These are phyloP conservation scores for Cyclotella choctawhatcheeana DNA, from an alignment of 108 stramenopile genomes.

Conservation along the genomic window DNA sequence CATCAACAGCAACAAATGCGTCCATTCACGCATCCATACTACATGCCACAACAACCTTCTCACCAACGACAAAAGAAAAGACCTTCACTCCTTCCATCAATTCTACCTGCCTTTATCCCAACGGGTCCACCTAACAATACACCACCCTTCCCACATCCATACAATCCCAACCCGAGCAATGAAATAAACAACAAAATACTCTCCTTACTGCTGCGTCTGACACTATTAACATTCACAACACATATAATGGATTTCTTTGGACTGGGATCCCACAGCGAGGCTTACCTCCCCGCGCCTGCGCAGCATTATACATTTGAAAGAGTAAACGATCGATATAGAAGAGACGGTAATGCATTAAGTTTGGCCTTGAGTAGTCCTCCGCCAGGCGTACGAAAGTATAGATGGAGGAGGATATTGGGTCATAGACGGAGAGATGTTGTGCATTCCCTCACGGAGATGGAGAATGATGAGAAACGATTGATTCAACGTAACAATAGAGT, in stretches of 20 bases:
- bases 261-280: conserved; percentile 49
- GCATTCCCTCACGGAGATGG: conserved; percentile 15
- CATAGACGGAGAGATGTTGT: conserved; percentile 32
- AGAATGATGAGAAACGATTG: background rate
- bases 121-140: conserved; percentile 15
- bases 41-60: conserved; percentile 2
- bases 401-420: conserved; percentile 39
- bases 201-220: conserved; percentile 44
- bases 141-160: conserved; percentile 29
- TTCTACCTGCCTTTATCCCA: conserved; percentile 34
- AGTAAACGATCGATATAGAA: conserved; percentile 77
- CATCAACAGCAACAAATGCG: conserved; percentile 23
- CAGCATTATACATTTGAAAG: conserved; percentile 87
- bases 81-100: conserved; percentile 39
- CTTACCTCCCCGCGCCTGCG: conserved; percentile 58
- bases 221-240: conserved; percentile 43
- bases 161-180: conserved; percentile 21
- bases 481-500: background rate
- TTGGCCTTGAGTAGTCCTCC: conserved; percentile 61
- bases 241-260: conserved; percentile 54
- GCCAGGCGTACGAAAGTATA: conserved; percentile 32
- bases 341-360: conserved; percentile 63
- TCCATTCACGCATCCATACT: conserved; percentile 1
- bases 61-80: conserved; percentile 14
- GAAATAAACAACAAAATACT: conserved; percentile 13